Evolutionary conservation across 2,329 filamentous ascomycete species (phyloP), one percentile per base, ranked within the genome.

Genomic region (Aureobasidium zeae): DNA sequence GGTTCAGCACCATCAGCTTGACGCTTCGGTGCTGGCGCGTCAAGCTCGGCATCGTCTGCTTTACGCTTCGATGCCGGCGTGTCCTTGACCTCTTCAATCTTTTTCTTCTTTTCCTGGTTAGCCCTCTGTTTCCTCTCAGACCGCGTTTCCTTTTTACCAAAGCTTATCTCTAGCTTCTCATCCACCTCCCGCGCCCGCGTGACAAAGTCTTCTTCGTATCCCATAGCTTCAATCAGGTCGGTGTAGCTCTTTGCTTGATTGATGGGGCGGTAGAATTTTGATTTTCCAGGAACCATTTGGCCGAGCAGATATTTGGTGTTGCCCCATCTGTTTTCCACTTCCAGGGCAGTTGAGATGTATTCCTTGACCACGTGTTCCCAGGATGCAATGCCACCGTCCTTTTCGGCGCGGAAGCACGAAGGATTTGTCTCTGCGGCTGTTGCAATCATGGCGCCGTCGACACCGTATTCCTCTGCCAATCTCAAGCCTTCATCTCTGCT

Each of bases 381-480:
- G 1, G 74, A 69, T 0, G 77, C 73, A 24, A 80, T 58, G 1
- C 85, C 86, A 9, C 86, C 87, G 29, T 85, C 75, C 1, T 71
- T 74, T 26, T 74, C 65, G 1, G 73, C 61, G 28, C 83, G 75
- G 69, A 98, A 98, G 56, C 84, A 88, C 51, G 85, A 93, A 3
- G 87, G 77, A 58, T 98, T 98, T 51, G 81, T 77, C 68, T 98
- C 91, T 1, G 91, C 91, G 3, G 86, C 76, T 3, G 86, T 91
- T 8, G 91, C 91, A 55, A 98, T 96, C 91, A 98, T 98, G 48
- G 86, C 91, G 5, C 88, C 89, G 57, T 96, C 88, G 5, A 83
- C 84, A n/a, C 80, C 81, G 57, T 76, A 95, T 59, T 94, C 82
- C 19, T 74, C 56, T 49, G 87, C 81, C 5, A 98, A 71, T 47